Evolutionary conservation across 2,329 filamentous ascomycete species (phyloP).

Genomic region (Aspergillus ochraceoroseus): DNA sequence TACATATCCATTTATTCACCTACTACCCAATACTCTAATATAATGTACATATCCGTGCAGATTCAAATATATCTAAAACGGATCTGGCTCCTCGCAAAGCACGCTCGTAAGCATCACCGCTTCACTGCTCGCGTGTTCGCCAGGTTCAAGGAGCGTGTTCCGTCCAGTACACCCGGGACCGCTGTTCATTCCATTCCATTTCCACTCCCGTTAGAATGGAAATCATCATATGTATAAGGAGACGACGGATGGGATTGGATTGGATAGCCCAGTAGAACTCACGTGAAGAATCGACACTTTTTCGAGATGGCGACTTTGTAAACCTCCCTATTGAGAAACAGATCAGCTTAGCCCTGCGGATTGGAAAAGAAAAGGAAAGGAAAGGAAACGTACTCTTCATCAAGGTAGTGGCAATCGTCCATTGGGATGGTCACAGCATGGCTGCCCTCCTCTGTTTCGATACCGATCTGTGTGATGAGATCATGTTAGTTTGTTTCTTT

Average conservation of each 20-base stretch:
- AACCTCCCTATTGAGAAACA: slow-evolving; percentile 11
- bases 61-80: neutral
- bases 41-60: neutral
- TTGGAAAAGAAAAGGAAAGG: too few species aligned
- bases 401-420: slow-evolving; percentile 10
- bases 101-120: slow-evolving; percentile 8
- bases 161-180: slow-evolving; percentile 12
- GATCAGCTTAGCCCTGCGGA: too few species aligned
- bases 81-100: slow-evolving; percentile 8
- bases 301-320: slow-evolving; percentile 7
- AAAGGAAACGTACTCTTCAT: slow-evolving; percentile 11
- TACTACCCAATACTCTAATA: neutral
- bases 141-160: slow-evolving; percentile 9
- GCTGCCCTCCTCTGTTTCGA: slow-evolving; percentile 14
- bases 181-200: too few species aligned
- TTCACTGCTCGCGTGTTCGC: slow-evolving; percentile 8
- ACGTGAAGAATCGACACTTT: slow-evolving; percentile 15
- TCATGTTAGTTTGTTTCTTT: neutral
- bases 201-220: too few species aligned
- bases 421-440: slow-evolving; percentile 8
- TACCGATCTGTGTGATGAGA: slow-evolving; percentile 10
- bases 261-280: neutral
- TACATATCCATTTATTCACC: neutral
- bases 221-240: too few species aligned
- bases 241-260: too few species aligned